These are phyloP conservation scores for Cutaneotrichosporon spelunceum DNA, from an alignment of 1,284 basidiomycete genomes.

Conservation along the genomic window DNA sequence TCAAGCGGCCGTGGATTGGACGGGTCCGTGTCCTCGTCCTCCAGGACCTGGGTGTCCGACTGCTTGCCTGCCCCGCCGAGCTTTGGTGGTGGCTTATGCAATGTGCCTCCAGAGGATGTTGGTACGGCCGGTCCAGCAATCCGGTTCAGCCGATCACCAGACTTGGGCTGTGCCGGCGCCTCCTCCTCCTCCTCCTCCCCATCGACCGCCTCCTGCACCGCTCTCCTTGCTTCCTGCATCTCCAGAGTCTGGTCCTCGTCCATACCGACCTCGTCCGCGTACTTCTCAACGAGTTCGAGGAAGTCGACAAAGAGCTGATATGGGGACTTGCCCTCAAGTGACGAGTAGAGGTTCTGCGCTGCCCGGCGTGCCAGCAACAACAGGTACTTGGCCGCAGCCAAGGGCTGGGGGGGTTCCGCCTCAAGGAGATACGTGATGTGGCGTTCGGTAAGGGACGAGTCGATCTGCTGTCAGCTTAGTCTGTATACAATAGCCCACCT, in stretches of 20 bases:
- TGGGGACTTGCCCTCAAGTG: slow-evolving; percentile 90
- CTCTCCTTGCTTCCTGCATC: slow-evolving; percentile 48
- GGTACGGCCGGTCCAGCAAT: slow-evolving; percentile 68
- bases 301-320: slow-evolving; percentile 92
- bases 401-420: slow-evolving; percentile 68
- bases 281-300: slow-evolving; percentile 85
- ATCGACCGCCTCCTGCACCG: slow-evolving; percentile 54
- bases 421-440: slow-evolving; percentile 75
- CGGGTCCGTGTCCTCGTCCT: slow-evolving; percentile 80
- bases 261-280: slow-evolving; percentile 88
- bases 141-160: background rate
- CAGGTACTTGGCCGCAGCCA: slow-evolving; percentile 90
- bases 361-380: slow-evolving; percentile 80
- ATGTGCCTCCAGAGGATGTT: slow-evolving; percentile 44
- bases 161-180: slow-evolving; percentile 34
- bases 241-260: slow-evolving; percentile 69
- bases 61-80: slow-evolving; percentile 32
- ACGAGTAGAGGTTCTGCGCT: slow-evolving; percentile 73
- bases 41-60: slow-evolving; percentile 58
- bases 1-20: slow-evolving; percentile 71
- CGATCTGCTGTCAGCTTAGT: slow-evolving; percentile 56
- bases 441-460: slow-evolving; percentile 78
- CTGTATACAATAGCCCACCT: slow-evolving; percentile 47
- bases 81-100: slow-evolving; percentile 30
- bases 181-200: slow-evolving; percentile 35